Evolutionary conservation across 2,329 filamentous ascomycete species (phyloP), one percentile per base, ranked within the genome.

Genomic region (Ramichloridium luteum): DNA sequence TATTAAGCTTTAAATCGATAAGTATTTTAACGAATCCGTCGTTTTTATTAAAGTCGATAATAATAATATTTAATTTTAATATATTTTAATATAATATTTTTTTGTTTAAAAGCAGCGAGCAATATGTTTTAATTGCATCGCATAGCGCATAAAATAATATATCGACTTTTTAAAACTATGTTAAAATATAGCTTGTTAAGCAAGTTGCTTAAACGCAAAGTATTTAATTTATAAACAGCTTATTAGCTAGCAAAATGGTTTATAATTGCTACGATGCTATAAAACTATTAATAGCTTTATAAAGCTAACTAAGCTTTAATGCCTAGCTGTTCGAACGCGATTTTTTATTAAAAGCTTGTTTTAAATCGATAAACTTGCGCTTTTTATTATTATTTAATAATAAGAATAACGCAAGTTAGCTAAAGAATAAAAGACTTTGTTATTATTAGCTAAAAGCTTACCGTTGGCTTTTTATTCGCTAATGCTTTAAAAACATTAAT

Each of bases 51-150:
- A 15, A 15, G 9, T 30, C 12, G 15, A 15, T 30, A 15, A 30
- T 30, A 15, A 30, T 14, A 13, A 30, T 30, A 15, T 30, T 30
- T 9, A 5, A 15, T 17, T 30, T 10, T 5, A 15, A 30, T 9
- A 30, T 17, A 17, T 30, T 15, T 14, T 15, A 15, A 17, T 30
- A 15, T 9, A 30, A 10, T 8, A 30, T 30, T 10, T 30, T 14
- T 15, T 15, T 15, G 15, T 30, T 15, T 15, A 30, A 13, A 9
- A 30, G 13, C 12, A 30, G 28, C 10, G 28, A 30, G 9, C 28
- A 15, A 15, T 30, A 15, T 6, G 15, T 15, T 17, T 30, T 30
- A 15, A 30, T 30, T 6, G 28, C 28, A 17, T 30, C 28, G 10
- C 28, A 15, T 5, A 30, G 11, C 9, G 12, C 15, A 13, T 9